These are phyloP conservation scores for Dipodascus albidus DNA, from an alignment of 805 yeast species.

Conservation along the genomic window DNA sequence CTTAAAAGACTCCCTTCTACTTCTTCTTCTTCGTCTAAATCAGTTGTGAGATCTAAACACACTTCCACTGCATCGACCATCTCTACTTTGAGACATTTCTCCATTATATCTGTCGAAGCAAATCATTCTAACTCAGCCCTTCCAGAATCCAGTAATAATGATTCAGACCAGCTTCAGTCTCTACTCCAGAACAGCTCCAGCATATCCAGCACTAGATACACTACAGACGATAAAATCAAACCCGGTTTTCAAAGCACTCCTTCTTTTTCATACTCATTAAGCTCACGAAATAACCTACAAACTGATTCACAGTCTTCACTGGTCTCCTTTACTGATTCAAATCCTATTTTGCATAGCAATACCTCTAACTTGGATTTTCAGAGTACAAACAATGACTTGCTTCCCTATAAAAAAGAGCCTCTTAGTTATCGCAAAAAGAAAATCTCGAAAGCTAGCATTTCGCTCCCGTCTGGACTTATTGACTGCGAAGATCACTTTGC, in stretches of 20 bases:
- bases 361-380: not conserved
- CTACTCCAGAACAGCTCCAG: not conserved
- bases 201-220: not conserved
- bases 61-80: not conserved
- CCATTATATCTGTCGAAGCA: not conserved
- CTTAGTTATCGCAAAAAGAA: not conserved
- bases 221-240: not conserved
- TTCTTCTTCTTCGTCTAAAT: not conserved
- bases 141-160: not conserved
- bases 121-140: not conserved
- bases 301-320: not conserved
- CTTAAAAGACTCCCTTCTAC: not conserved
- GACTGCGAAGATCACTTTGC: constrained; percentile 7
- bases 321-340: not conserved
- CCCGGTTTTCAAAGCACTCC: not conserved
- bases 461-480: constrained; percentile 7
- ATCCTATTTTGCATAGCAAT: not conserved
- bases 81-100: not conserved
- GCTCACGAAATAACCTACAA: not conserved
- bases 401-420: not conserved
- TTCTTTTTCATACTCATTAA: not conserved
- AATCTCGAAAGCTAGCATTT: constrained; percentile 8
- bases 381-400: not conserved
- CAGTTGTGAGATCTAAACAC: not conserved
- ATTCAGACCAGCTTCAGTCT: not conserved